These are phyloP conservation scores for Penicillium frequentans DNA, from an alignment of 2,329 filamentous ascomycete species.

Conservation along the genomic window DNA sequence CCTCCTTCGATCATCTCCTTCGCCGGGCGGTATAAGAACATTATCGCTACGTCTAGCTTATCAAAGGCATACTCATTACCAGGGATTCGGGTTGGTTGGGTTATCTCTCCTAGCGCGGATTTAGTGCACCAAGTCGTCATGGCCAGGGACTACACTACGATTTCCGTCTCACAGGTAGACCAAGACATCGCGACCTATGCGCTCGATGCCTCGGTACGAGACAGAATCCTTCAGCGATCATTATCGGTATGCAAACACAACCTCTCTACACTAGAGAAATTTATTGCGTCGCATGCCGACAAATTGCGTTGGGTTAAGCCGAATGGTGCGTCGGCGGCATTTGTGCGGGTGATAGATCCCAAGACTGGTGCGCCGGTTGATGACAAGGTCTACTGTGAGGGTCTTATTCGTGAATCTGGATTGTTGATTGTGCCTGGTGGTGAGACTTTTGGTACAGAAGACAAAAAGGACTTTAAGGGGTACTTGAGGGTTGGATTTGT, in stretches of 20 bases:
- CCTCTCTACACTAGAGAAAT: not conserved
- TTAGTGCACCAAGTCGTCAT: conserved; percentile 1
- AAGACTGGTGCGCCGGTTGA: not conserved
- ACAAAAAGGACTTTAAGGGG: conserved; percentile 4
- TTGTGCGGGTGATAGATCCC: conserved; percentile 3
- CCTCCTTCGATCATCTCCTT: conserved; percentile 12
- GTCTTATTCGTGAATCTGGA: not conserved
- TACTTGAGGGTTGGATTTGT: conserved; percentile 10
- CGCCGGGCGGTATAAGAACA: conserved; percentile 3
- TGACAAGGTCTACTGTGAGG: conserved; percentile 4
- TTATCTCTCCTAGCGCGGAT: conserved; percentile 4
- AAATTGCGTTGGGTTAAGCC: conserved; percentile 8
- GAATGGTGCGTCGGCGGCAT: conserved; percentile 7
- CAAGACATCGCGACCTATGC: conserved; percentile 8
- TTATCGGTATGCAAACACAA: conserved; percentile 1
- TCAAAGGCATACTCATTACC: conserved; percentile 11
- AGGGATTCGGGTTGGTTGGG: conserved; percentile 11
- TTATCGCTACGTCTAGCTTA: conserved; percentile 8
- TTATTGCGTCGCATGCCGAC: conserved; percentile 1
- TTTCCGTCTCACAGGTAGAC: conserved; percentile 10
- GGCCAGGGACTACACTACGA: conserved; percentile 10
- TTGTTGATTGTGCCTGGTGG: conserved; percentile 11
- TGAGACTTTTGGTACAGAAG: conserved; percentile 7
- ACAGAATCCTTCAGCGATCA: conserved; percentile 6
- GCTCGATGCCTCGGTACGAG: not conserved